Conservation (phyloP, 1,139 yeast species). For the Kodamaea sp. region DNA sequence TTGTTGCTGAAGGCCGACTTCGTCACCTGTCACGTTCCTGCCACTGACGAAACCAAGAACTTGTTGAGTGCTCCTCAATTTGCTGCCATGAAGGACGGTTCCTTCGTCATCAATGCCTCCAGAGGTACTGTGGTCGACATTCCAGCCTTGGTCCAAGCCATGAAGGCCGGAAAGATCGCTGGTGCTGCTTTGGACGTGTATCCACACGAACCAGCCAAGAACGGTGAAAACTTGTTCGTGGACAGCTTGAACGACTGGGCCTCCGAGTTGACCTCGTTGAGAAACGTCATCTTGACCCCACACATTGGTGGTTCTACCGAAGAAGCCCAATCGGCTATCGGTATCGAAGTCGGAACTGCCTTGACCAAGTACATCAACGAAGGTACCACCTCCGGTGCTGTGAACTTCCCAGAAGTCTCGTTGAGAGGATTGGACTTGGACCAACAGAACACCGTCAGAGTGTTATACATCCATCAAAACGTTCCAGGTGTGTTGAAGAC, state of each 20-base stretch:
- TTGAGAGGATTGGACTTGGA: slow-evolving; percentile 87
- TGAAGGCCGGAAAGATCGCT: slow-evolving; percentile 90
- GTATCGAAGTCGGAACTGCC: slow-evolving; percentile 89
- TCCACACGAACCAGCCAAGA: slow-evolving; percentile 97
- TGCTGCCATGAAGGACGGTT: slow-evolving; percentile 94
- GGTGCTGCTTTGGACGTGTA: slow-evolving; percentile 98
- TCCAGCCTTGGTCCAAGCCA: slow-evolving; percentile 87
- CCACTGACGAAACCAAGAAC: slow-evolving; percentile 86
- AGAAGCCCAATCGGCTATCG: slow-evolving; percentile 98
- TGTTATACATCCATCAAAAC: slow-evolving; percentile 92
- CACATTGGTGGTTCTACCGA: slow-evolving; percentile 99
- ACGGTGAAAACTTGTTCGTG: slow-evolving; percentile 80
- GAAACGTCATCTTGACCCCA: slow-evolving; percentile 92
- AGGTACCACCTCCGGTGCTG: slow-evolving; percentile 95
- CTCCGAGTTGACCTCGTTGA: slow-evolving; percentile 74
- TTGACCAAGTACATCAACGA: slow-evolving; percentile 91
- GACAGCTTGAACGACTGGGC: slow-evolving; percentile 80
- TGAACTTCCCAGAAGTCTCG: slow-evolving; percentile 97
- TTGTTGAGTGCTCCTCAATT: slow-evolving; percentile 88
- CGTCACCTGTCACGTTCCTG: slow-evolving; percentile 94
- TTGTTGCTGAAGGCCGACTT: slow-evolving; percentile 82
- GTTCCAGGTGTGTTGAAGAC: slow-evolving; percentile 99
- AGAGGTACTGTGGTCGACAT: slow-evolving; percentile 98
- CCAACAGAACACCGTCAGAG: slow-evolving; percentile 88
- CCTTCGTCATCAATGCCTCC: slow-evolving; percentile 92